Conservation (phyloP, 495 filamentous ascomycete genomes). For the Trichoderma reesei region DNA sequence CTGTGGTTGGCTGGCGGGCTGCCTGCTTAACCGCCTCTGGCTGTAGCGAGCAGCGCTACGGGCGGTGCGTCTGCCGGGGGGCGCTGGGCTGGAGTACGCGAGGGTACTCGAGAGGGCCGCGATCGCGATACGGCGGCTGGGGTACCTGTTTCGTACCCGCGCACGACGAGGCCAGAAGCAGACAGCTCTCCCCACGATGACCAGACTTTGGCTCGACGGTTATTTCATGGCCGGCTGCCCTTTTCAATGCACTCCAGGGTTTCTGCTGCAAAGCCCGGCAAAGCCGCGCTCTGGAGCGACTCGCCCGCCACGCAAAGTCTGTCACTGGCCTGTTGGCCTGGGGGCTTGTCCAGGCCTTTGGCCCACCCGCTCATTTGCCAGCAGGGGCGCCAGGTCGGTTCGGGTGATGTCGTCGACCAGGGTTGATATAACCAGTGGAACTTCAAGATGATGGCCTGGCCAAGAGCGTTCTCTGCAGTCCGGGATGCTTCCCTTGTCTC, state of each 20-base stretch:
- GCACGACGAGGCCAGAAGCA: no score
- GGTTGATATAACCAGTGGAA: neutral
- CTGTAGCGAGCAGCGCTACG: slow-evolving; percentile 1
- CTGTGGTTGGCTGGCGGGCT: neutral
- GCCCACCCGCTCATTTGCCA: slow-evolving; percentile 6
- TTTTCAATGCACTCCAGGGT: neutral
- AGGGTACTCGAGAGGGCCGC: no score
- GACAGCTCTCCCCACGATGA: no score
- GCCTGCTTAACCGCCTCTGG: neutral
- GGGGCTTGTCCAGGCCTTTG: neutral
- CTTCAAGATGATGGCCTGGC: neutral
- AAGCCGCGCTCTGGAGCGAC: neutral
- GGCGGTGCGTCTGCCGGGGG: neutral
- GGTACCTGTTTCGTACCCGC: no score
- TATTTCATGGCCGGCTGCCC: neutral
- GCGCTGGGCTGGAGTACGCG: no score
- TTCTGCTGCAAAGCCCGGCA: neutral
- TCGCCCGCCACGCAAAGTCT: no score
- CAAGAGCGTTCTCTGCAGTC: neutral
- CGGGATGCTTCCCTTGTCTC: neutral
- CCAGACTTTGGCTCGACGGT: neutral
- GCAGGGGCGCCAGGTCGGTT: neutral
- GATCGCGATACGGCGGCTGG: no score
- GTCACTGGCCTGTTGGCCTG: neutral
- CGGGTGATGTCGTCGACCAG: neutral